Evolutionary conservation across 768 basidiomycete genomes (phyloP).

Genomic region (Mycena epipterygia): DNA sequence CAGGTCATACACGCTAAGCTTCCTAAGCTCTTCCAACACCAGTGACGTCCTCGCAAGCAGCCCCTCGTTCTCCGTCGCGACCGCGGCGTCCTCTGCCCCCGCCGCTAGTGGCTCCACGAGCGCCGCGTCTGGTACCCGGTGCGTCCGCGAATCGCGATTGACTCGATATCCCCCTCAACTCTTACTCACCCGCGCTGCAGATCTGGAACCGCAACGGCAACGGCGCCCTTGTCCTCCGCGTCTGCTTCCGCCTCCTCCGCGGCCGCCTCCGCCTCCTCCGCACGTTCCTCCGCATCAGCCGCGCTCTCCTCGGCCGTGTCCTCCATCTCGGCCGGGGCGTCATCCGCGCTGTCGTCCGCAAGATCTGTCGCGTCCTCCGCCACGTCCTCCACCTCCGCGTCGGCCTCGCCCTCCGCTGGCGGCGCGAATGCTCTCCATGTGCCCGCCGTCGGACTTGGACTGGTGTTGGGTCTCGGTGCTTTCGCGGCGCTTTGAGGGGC

Average conservation of each 20-base stretch:
- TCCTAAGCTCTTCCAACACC: conserved; percentile 9
- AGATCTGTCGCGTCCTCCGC: not conserved
- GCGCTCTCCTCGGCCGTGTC: not conserved
- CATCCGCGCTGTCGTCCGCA: not conserved
- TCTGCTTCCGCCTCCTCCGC: not conserved
- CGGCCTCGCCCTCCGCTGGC: not conserved
- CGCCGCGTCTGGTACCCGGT: not conserved
- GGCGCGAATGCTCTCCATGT: no score
- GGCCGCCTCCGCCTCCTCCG: not conserved
- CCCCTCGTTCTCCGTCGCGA: conserved; percentile 9
- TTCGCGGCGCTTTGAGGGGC: no score
- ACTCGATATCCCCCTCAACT: not conserved
- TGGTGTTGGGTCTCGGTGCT: no score
- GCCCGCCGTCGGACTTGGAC: no score
- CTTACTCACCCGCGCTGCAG: not conserved
- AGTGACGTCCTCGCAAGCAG: conserved; percentile 14
- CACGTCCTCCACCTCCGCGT: not conserved
- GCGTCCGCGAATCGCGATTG: not conserved
- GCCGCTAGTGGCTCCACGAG: not conserved
- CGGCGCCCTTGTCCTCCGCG: not conserved
- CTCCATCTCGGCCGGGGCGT: not conserved
- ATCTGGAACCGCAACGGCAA: not conserved
- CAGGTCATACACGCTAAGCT: not conserved
- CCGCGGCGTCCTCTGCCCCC: not conserved
- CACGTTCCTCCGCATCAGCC: not conserved